Percentiles rank a stretch among this genome's conserved stretches.
These are phyloP conservation scores for Allomyces arbusculus DNA, from an alignment of 192 early-diverging fungal species.

Conservation along the genomic window DNA sequence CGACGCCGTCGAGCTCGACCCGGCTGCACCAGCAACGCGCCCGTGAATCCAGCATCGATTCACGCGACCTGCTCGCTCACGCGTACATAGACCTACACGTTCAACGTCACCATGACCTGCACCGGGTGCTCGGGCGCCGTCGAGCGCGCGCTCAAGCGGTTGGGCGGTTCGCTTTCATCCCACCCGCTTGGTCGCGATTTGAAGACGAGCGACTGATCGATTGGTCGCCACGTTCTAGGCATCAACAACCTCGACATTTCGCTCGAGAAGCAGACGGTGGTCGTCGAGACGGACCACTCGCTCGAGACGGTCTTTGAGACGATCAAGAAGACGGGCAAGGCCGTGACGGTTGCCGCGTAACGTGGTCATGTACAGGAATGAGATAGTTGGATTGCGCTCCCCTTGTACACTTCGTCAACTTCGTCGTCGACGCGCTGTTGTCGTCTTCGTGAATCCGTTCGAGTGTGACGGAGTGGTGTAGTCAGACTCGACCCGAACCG, in stretches of 20 bases:
- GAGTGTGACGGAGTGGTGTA: too few relatives aligned
- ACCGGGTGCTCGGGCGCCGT: conserved; percentile 57
- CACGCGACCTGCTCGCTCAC: not conserved
- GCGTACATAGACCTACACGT: conserved; percentile 30
- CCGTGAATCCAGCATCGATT: too few relatives aligned
- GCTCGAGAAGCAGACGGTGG: conserved; percentile 32
- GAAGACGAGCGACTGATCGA: too few relatives aligned
- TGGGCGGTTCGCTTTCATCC: conserved; percentile 15
- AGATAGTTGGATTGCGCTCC: too few relatives aligned
- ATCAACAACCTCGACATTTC: conserved; percentile 27
- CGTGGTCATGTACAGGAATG: conserved; percentile 9
- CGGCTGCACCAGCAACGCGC: too few relatives aligned
- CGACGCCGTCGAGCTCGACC: too few relatives aligned
- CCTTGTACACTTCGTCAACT: too few relatives aligned
- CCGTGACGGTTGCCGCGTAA: conserved; percentile 11
- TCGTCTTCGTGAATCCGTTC: too few relatives aligned
- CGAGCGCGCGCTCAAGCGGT: conserved; percentile 36
- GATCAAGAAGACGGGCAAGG: conserved; percentile 21
- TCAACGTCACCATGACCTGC: conserved; percentile 63
- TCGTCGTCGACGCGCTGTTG: too few relatives aligned
- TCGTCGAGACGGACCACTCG: conserved; percentile 17
- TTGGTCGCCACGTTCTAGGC: conserved; percentile 4
- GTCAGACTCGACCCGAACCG: too few relatives aligned
- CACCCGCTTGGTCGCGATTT: not conserved
- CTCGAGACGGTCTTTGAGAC: conserved; percentile 9